A percentile compares a stretch with the other conserved stretches of the same genome.
Evolutionary conservation across 2,329 filamentous ascomycete species (phyloP).

Genomic region (Aspergillus texensis): DNA sequence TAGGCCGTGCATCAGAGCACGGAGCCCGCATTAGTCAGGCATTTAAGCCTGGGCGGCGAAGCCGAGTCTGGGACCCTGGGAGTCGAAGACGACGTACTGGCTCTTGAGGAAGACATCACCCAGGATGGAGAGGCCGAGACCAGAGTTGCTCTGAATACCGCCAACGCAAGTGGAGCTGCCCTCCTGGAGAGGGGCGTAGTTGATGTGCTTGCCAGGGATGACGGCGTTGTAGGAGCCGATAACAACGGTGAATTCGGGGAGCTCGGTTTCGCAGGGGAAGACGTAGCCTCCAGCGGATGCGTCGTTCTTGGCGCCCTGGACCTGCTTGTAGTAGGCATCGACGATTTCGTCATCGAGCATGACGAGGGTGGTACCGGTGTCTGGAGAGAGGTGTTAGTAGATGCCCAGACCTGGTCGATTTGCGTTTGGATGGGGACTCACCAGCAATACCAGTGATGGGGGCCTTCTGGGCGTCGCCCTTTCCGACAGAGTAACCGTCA

Average conservation of each 20-base stretch:
- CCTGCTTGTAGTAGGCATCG: constrained; percentile 61
- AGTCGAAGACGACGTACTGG: constrained; percentile 73
- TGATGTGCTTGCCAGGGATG: constrained; percentile 59
- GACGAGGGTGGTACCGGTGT: constrained; percentile 71
- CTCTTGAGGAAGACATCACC: constrained; percentile 81
- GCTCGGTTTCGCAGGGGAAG: constrained; percentile 53
- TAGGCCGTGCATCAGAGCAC: not conserved
- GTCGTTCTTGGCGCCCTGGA: constrained; percentile 56
- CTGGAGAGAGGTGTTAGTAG: constrained; percentile 30
- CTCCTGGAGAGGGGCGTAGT: constrained; percentile 50
- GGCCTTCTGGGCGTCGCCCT: constrained; percentile 37
- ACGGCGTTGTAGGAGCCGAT: constrained; percentile 54
- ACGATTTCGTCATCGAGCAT: constrained; percentile 59
- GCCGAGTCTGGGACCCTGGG: constrained; percentile 50
- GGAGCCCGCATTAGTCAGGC: not conserved
- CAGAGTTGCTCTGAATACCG: constrained; percentile 67
- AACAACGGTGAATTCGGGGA: constrained; percentile 57
- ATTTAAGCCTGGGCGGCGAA: constrained; percentile 47
- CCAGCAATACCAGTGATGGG: constrained; percentile 59
- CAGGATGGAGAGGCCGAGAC: constrained; percentile 68
- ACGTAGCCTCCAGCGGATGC: constrained; percentile 56
- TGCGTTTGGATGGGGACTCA: constrained; percentile 14
- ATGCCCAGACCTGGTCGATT: not conserved
- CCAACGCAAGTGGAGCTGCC: constrained; percentile 66
- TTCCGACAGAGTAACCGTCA: constrained; percentile 59